phyloP scores from a whole-genome alignment of 306 rosid genomes.

The Lagenaria siceraria region DNA sequence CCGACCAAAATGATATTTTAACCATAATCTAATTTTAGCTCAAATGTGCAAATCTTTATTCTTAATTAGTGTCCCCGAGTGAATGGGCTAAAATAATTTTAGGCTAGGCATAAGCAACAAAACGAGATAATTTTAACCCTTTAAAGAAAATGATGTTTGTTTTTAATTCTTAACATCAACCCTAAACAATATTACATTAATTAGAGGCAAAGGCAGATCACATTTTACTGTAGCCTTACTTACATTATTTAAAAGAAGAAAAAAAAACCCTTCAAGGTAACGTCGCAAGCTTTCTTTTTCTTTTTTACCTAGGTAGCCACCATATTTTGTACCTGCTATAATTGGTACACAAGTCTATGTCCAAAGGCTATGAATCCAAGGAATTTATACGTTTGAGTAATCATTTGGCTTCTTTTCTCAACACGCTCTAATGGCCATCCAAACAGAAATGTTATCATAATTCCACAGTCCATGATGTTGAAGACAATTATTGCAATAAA shows the following conservation, averaged over 20 bases:
- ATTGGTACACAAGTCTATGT: background rate
- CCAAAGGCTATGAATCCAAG: background rate
- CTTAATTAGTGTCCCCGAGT: background rate
- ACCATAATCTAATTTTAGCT: too few species aligned
- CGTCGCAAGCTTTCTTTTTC: background rate
- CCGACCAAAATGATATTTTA: too few species aligned
- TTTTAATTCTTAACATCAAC: too few species aligned
- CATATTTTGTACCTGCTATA: background rate
- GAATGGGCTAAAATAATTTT: background rate
- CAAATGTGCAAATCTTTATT: too few species aligned
- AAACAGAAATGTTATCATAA: background rate
- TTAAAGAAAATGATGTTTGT: background rate
- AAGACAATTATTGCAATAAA: slow-evolving; percentile 1
- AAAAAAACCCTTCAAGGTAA: background rate
- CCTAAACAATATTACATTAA: too few species aligned
- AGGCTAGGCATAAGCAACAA: background rate
- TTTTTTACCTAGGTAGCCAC: too few species aligned
- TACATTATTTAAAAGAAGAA: background rate
- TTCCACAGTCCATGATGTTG: background rate
- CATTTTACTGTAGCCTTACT: background rate
- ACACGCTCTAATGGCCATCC: background rate
- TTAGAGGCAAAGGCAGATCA: too few species aligned
- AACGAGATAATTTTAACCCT: background rate
- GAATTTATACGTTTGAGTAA: background rate
- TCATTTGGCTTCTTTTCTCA: background rate